A percentile compares a stretch with the other conserved stretches of the same genome.
These are phyloP conservation scores for Mycena leptocephala DNA, from an alignment of 768 basidiomycete genomes.

Conservation along the genomic window DNA sequence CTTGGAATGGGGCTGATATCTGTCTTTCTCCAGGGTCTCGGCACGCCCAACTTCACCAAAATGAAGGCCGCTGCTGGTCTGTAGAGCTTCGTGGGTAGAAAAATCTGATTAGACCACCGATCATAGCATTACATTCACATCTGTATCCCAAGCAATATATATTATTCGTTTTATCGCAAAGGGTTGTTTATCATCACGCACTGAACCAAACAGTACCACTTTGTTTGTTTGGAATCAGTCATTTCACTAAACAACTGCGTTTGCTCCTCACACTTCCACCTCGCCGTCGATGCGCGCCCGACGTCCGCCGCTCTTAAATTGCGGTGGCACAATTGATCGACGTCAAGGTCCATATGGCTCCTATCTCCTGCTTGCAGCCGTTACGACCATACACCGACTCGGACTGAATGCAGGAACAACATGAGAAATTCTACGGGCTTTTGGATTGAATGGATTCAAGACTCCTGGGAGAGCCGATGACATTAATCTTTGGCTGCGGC, in stretches of 20 bases:
- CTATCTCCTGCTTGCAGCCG: neutral
- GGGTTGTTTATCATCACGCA: too few relatives aligned
- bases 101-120: neutral
- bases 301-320: neutral
- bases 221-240: neutral
- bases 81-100: neutral
- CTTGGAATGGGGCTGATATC: neutral
- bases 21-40: constrained; percentile 9
- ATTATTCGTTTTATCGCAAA: too few relatives aligned
- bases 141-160: neutral
- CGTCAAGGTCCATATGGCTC: neutral
- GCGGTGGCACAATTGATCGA: neutral
- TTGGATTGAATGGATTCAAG: neutral
- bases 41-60: constrained; percentile 18
- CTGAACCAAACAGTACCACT: too few relatives aligned
- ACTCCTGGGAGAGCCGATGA: neutral
- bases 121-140: constrained; percentile 2
- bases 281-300: neutral
- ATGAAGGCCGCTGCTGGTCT: constrained; percentile 24
- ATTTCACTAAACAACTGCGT: too few relatives aligned
- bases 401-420: neutral
- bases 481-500: neutral
- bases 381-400: neutral
- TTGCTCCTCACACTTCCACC: neutral
- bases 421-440: neutral